Conservation (phyloP, 1,284 basidiomycete genomes). For the Singerocomus rubriflavus region DNA sequence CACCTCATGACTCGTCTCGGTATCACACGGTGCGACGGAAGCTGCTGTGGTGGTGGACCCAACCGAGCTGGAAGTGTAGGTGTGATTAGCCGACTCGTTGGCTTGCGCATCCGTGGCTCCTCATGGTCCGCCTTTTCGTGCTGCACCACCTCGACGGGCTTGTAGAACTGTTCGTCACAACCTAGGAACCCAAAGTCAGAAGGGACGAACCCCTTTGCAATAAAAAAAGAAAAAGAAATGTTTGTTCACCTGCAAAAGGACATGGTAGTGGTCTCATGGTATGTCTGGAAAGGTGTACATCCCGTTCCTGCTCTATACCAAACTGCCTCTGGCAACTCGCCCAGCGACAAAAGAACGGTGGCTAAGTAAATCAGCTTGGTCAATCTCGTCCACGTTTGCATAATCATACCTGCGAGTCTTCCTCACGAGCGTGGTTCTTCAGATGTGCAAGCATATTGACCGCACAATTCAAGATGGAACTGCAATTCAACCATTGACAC, state of each 20-base stretch:
- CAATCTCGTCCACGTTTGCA: neutral
- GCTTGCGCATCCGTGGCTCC: conserved; percentile 37
- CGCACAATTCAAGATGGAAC: conserved; percentile 50
- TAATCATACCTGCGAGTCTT: conserved; percentile 31
- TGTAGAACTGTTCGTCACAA: conserved; percentile 25
- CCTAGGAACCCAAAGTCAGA: conserved; percentile 17
- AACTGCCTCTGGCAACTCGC: conserved; percentile 20
- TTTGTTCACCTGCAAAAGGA: conserved; percentile 27
- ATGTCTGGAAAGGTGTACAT: conserved; percentile 25
- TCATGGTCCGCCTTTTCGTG: conserved; percentile 35
- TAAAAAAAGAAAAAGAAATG: neutral
- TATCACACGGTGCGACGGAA: conserved; percentile 52
- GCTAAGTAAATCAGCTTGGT: conserved; percentile 13
- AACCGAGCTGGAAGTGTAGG: conserved; percentile 33
- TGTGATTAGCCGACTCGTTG: conserved; percentile 34
- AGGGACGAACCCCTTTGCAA: neutral
- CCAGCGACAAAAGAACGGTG: conserved; percentile 27
- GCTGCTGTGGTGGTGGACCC: conserved; percentile 32
- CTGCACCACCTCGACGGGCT: conserved; percentile 30
- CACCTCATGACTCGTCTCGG: conserved; percentile 40
- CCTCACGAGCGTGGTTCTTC: conserved; percentile 41
- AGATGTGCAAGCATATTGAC: conserved; percentile 51
- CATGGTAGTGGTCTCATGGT: conserved; percentile 29
- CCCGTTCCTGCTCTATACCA: conserved; percentile 15
- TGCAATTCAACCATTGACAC: conserved; percentile 63